Percentiles rank a stretch among this genome's conserved stretches.
phyloP scores from a whole-genome alignment of 352 stramenopile genomes.

The Phytophthora agathidicida region DNA sequence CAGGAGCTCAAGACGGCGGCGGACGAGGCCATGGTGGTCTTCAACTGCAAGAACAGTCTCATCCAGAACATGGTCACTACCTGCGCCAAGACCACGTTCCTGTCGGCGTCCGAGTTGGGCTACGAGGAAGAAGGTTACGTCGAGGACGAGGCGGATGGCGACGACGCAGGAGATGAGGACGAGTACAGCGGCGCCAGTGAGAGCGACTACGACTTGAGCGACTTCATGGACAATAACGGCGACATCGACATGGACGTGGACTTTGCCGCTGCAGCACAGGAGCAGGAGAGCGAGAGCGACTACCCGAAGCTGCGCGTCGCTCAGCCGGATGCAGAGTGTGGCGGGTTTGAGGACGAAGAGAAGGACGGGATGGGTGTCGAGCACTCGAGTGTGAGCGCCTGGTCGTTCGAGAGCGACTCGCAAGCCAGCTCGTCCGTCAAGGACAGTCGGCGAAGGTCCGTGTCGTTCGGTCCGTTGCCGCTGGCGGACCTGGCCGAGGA shows the following conservation, averaged over 20 bases:
- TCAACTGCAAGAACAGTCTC: conserved; percentile 63
- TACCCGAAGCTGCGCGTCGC: conserved; percentile 26
- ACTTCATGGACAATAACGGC: conserved; percentile 36
- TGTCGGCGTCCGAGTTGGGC: conserved; percentile 12
- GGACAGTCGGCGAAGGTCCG: conserved; percentile 31
- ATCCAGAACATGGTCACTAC: conserved; percentile 62
- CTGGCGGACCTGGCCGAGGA: conserved; percentile 21
- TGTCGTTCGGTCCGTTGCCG: conserved; percentile 35
- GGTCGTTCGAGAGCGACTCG: conserved; percentile 39
- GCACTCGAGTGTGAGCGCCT: conserved; percentile 27
- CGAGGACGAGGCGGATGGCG: conserved; percentile 30
- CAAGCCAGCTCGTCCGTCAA: conserved; percentile 32
- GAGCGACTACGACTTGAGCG: conserved; percentile 47
- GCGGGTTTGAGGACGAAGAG: conserved; percentile 17
- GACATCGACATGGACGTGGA: conserved; percentile 35
- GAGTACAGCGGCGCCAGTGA: conserved; percentile 43
- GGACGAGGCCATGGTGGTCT: conserved; percentile 53
- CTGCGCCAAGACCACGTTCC: conserved; percentile 44
- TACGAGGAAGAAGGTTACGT: conserved; percentile 40
- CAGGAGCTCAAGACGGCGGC: conserved; percentile 37
- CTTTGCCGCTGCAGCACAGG: conserved; percentile 8
- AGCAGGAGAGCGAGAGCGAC: background rate
- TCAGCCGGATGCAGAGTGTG: too few relatives aligned
- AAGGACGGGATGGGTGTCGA: conserved; percentile 13
- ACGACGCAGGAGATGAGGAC: conserved; percentile 24